Conservation (phyloP, 306 rosid genomes). For the Medicago ruthenica region DNA sequence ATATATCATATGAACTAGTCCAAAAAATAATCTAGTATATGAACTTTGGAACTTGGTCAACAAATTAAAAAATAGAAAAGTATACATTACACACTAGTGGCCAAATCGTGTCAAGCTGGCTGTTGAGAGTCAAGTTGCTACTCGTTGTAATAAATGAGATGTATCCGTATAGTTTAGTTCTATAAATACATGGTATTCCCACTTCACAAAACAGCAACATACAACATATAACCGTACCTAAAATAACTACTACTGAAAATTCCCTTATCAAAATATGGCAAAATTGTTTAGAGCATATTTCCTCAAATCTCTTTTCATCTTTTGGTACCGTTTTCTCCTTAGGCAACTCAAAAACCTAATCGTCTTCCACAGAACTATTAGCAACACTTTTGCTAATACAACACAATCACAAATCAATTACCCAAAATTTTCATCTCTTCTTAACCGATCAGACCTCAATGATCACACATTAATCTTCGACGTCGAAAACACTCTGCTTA, state of each 20-base stretch:
- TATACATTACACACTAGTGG: not conserved
- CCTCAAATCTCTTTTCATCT: constrained; percentile 60
- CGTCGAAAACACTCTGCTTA: constrained; percentile 70
- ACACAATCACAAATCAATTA: constrained; percentile 28
- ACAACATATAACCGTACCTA: not conserved
- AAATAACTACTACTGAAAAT: not conserved
- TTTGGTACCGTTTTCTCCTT: constrained; percentile 60
- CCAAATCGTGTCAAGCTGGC: constrained; percentile 30
- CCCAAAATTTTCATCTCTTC: constrained; percentile 53
- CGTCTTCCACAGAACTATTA: constrained; percentile 47
- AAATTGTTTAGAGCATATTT: constrained; percentile 54
- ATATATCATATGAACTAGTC: not conserved
- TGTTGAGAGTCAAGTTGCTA: constrained; percentile 29
- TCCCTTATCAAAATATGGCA: constrained; percentile 7
- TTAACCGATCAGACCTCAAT: constrained; percentile 50
- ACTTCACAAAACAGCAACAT: not conserved
- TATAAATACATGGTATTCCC: constrained; percentile 43
- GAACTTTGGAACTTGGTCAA: constrained; percentile 40
- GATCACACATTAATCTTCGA: constrained; percentile 63
- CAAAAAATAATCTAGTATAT: not conserved
- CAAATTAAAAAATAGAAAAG: not conserved
- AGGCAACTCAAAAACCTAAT: constrained; percentile 47
- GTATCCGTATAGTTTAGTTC: constrained; percentile 30
- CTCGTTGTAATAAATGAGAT: constrained; percentile 41
- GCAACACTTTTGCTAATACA: constrained; percentile 39